Conservation (phyloP, 1,284 basidiomycete genomes). For the Melampsora americana region DNA sequence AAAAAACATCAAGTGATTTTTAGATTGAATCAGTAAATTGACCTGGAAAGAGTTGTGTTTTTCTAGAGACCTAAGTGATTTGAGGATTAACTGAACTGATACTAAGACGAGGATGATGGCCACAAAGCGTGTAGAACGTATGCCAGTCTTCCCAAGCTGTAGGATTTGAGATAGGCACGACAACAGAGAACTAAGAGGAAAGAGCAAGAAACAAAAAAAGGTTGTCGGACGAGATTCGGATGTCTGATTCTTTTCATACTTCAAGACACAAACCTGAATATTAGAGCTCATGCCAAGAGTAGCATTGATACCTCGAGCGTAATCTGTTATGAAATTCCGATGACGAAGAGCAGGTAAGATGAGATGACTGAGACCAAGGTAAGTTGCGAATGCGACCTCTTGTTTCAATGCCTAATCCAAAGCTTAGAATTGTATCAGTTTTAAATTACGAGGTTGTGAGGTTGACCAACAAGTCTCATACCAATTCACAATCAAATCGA, state of each 20-base stretch:
- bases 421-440: conserved; percentile 7
- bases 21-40: too few species aligned
- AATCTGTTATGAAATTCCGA: conserved; percentile 77
- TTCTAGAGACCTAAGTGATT: too few species aligned
- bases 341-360: conserved; percentile 88
- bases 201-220: conserved; percentile 6
- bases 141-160: conserved; percentile 97
- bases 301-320: conserved; percentile 81
- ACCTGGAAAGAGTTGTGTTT: too few species aligned
- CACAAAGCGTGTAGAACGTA: conserved; percentile 79
- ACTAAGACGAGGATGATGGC: conserved; percentile 71
- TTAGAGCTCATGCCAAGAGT: conserved; percentile 63
- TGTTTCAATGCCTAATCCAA: conserved; percentile 75
- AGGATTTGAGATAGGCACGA: conserved; percentile 25
- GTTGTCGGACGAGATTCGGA: conserved; percentile 51
- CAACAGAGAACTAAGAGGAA: conserved; percentile 21
- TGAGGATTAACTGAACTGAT: conserved; percentile 42
- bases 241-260: conserved; percentile 43
- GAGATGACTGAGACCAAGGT: conserved; percentile 77
- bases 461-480: conserved; percentile 55
- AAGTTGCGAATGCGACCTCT: conserved; percentile 87
- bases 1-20: too few species aligned
- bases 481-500: conserved; percentile 90
- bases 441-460: neutral
- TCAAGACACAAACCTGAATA: conserved; percentile 46